Evolutionary conservation across 352 stramenopile genomes (phyloP).

Genomic region (Phytophthora tubulina): DNA sequence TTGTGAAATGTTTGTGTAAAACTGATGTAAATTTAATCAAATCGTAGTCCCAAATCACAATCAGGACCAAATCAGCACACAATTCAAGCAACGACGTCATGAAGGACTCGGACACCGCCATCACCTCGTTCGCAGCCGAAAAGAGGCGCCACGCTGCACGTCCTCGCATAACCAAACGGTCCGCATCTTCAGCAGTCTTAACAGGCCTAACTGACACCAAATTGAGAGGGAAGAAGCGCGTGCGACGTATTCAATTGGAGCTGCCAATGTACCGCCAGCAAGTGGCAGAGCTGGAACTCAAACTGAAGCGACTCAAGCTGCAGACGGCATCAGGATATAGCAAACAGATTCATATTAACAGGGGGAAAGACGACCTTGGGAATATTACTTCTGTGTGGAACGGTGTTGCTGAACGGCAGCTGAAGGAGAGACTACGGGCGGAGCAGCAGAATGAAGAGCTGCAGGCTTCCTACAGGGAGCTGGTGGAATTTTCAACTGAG

Average conservation of each 20-base stretch:
- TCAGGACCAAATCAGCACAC: not conserved
- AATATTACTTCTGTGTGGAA: slow-evolving; percentile 20
- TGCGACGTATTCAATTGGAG: slow-evolving; percentile 32
- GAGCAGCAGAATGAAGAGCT: slow-evolving; percentile 38
- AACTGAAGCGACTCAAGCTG: slow-evolving; percentile 26
- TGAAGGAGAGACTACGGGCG: slow-evolving; percentile 21
- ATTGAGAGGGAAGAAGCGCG: slow-evolving; percentile 13
- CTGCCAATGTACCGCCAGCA: slow-evolving; percentile 37
- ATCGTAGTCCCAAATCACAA: slow-evolving; percentile 13
- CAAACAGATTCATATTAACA: too few species aligned
- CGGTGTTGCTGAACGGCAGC: slow-evolving; percentile 27
- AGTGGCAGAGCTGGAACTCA: slow-evolving; percentile 39
- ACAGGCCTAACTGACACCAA: not conserved
- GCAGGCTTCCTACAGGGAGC: not conserved
- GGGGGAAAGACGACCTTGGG: too few species aligned
- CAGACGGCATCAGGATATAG: not conserved
- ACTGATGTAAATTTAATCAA: slow-evolving; percentile 21
- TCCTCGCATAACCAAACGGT: not conserved
- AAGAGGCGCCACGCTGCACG: not conserved
- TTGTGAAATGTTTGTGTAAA: slow-evolving; percentile 14
- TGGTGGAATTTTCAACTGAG: slow-evolving; percentile 8
- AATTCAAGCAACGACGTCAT: not conserved
- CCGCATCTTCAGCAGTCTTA: not conserved
- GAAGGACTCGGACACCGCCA: not conserved
- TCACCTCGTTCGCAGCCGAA: too few species aligned